phyloP scores from a whole-genome alignment of 345 rosid genomes.

The Firmiana major region DNA sequence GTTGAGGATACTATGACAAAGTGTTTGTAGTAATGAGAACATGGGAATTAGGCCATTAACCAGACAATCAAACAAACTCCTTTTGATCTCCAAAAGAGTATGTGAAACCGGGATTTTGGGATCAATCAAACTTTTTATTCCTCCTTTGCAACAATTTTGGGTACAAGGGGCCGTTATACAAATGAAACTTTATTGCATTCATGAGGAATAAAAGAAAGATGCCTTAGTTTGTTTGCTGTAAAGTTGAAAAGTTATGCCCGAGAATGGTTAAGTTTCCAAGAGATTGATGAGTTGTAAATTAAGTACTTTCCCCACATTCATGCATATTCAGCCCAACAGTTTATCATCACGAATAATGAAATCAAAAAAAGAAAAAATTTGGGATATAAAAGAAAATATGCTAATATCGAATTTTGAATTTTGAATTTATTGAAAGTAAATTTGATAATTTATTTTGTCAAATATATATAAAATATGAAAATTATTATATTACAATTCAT shows the following conservation, averaged over 20 bases:
- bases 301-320: too few species aligned
- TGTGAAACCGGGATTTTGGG: slow-evolving; percentile 23
- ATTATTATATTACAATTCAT: too few species aligned
- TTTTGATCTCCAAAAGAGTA: slow-evolving; percentile 14
- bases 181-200: neutral
- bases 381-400: too few species aligned
- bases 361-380: too few species aligned
- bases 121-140: slow-evolving; percentile 10
- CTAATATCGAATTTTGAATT: too few species aligned
- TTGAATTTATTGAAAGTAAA: too few species aligned
- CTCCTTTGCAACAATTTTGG: neutral
- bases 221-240: neutral
- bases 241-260: neutral
- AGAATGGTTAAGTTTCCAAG: too few species aligned
- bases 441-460: too few species aligned
- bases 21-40: neutral
- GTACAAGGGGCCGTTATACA: too few species aligned
- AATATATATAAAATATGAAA: too few species aligned
- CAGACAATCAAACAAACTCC: neutral
- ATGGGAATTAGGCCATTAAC: neutral
- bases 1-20: neutral
- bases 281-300: neutral
- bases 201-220: neutral
- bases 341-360: too few species aligned
- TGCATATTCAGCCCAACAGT: too few species aligned